Base-by-base conservation (phyloP, 2,329 filamentous ascomycete species). In the Trichoderma sp. region DNA sequence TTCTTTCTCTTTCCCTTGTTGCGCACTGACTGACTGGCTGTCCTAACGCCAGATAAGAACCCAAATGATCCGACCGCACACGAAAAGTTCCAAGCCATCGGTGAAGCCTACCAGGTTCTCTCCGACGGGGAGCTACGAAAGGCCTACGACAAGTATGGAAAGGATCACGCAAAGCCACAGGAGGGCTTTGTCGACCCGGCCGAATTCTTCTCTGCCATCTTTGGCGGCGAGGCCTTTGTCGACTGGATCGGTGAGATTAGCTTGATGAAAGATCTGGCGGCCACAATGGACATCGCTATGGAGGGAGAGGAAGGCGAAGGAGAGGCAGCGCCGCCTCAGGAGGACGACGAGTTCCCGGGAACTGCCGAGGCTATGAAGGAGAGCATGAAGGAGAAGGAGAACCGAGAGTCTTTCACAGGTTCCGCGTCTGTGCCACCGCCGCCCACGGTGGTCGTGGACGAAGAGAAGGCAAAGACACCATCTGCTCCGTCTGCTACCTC, bases 241-340 rank as follows among this genome's bases (percentile, higher is more conserved):
- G 95, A 99, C 85, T 94, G 96, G 87, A 98, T 99, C 79, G 96
- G 96, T 76, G 96, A 99, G 86, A 97, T 99, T 77, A 96, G 93
- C 65, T 89, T 99, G 72, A 98, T 99, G 93, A 98, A 98, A 85
- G 96, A 99, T 79, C 87, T 99, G 70, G 98, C 95, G 21, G 94
- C 94, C 78, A 97, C 95, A 58, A 98, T 99, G 95, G 96, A 99
- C 78, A 98, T 99, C 76, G 95, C 94, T 24, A 95, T 94, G 90
- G 87, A 93, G 71, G 93, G 94, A 77, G 65, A 32, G 12, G 91
- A 92, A 73, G 90, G 88, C 60, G 83, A 84, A 3, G 85, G 83
- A 15, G 81, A 81, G 68, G 88, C 89, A 74, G 86, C 85, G 4
- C 84, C 81, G 3, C 83, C 85, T 3, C 79, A 77, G 2, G 83